phyloP scores from a whole-genome alignment of 345 rosid genomes.

The Bretschneidera sinensis region DNA sequence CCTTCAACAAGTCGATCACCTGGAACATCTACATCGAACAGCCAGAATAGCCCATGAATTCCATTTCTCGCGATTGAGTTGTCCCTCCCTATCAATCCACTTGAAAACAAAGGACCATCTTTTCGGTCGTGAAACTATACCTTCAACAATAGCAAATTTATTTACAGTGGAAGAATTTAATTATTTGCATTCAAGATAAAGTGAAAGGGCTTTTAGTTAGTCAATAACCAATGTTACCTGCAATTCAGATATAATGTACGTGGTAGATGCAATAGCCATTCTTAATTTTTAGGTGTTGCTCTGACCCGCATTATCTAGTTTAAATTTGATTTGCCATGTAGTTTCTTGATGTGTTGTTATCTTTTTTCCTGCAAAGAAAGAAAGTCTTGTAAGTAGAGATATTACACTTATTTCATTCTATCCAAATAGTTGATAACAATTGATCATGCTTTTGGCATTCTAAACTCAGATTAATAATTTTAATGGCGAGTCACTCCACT shows the following conservation, averaged over 20 bases:
- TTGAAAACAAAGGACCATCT: constrained; percentile 46
- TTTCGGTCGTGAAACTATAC: constrained; percentile 53
- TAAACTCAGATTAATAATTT: too few relatives aligned
- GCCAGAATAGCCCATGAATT: constrained; percentile 82
- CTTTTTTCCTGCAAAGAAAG: constrained; percentile 34
- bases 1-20: constrained; percentile 48
- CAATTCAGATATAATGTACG: constrained; percentile 55
- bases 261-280: constrained; percentile 72
- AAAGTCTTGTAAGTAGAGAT: constrained; percentile 3
- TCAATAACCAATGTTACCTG: constrained; percentile 38
- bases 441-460: too few relatives aligned
- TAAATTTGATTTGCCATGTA: constrained; percentile 75
- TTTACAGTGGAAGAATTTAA: too few relatives aligned
- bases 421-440: too few relatives aligned
- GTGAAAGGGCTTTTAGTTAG: too few relatives aligned
- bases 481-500: background rate
- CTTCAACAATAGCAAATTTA: constrained; percentile 23
- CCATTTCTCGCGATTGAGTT: constrained; percentile 90
- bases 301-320: constrained; percentile 31
- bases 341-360: constrained; percentile 44
- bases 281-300: constrained; percentile 44
- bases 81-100: constrained; percentile 71
- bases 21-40: constrained; percentile 51
- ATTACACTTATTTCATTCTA: too few relatives aligned
- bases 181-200: too few relatives aligned